Evolutionary conservation across 2,329 filamentous ascomycete genomes (phyloP).

Genomic region (Colletotrichum coccodes): DNA sequence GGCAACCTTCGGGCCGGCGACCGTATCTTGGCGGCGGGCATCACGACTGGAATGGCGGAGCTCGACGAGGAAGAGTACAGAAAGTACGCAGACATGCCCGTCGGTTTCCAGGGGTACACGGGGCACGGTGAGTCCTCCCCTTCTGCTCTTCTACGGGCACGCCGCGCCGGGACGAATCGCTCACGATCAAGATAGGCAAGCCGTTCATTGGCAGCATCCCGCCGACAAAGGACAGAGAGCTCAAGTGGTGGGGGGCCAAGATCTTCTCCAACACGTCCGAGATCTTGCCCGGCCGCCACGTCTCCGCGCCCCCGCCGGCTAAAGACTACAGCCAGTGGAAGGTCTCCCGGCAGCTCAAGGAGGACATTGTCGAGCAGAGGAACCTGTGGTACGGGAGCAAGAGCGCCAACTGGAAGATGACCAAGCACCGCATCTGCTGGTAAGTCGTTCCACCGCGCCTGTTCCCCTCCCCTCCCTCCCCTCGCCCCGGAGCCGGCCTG

Average conservation of each 20-base stretch:
- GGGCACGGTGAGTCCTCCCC: constrained; percentile 40
- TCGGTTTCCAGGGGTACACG: constrained; percentile 53
- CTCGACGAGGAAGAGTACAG: constrained; percentile 58
- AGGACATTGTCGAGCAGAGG: constrained; percentile 67
- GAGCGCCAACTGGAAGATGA: constrained; percentile 65
- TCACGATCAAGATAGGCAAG: constrained; percentile 47
- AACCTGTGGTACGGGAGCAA: constrained; percentile 69
- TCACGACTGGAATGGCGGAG: constrained; percentile 66
- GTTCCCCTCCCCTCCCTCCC: too few species aligned
- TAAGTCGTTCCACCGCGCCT: constrained; percentile 45
- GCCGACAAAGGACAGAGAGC: constrained; percentile 57
- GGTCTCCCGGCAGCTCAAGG: constrained; percentile 62
- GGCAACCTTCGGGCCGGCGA: constrained; percentile 60
- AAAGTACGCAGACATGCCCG: constrained; percentile 60
- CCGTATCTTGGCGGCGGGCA: constrained; percentile 67
- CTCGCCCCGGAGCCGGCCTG: neutral
- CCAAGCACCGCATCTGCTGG: constrained; percentile 75
- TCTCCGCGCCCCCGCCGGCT: constrained; percentile 66
- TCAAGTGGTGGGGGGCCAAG: constrained; percentile 71
- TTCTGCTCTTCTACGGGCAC: constrained; percentile 43
- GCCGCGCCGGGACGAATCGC: constrained; percentile 40
- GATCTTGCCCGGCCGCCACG: constrained; percentile 59
- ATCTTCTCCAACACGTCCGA: constrained; percentile 68
- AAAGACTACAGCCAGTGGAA: constrained; percentile 73
- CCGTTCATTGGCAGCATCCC: constrained; percentile 69